Evolutionary conservation across 108 stramenopile genomes (phyloP).

Genomic region (Cylindrotheca fusiformis): DNA sequence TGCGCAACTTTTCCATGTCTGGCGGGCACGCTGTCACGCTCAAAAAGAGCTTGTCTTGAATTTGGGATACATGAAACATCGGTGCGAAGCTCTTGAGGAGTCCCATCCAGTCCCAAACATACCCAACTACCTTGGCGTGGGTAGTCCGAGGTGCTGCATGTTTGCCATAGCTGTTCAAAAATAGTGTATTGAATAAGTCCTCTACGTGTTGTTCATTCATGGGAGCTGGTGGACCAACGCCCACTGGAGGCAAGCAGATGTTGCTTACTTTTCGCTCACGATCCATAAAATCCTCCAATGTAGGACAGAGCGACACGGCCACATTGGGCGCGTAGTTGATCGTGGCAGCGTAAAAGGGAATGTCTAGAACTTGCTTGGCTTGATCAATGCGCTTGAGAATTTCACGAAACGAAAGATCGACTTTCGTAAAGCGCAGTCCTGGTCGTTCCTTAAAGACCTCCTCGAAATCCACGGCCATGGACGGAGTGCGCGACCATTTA

Average conservation of each 20-base stretch:
- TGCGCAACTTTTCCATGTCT: not conserved
- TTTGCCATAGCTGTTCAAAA: not conserved
- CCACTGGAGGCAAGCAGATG: not conserved
- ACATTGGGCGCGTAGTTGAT: not conserved
- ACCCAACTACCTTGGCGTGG: not conserved
- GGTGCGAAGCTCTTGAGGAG: not conserved
- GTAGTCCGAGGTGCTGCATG: not conserved
- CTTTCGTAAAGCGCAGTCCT: not conserved
- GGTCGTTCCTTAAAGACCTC: not conserved
- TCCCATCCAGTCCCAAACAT: not conserved
- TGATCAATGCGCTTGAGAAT: not conserved
- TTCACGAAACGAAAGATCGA: not conserved
- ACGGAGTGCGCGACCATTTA: not conserved
- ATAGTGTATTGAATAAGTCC: not conserved
- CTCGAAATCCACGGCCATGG: not conserved
- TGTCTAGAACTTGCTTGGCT: not conserved
- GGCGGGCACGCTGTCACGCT: not conserved
- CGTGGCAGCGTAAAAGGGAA: not conserved
- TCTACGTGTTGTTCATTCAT: not conserved
- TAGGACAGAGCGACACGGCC: not conserved
- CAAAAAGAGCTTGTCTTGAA: not conserved
- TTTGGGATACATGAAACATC: not conserved
- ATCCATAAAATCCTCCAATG: not conserved
- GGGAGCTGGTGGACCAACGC: not conserved
- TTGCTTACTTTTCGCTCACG: not conserved